Base-by-base conservation (phyloP, 805 yeast species). In the Zygosaccharomyces bisporus region DNA sequence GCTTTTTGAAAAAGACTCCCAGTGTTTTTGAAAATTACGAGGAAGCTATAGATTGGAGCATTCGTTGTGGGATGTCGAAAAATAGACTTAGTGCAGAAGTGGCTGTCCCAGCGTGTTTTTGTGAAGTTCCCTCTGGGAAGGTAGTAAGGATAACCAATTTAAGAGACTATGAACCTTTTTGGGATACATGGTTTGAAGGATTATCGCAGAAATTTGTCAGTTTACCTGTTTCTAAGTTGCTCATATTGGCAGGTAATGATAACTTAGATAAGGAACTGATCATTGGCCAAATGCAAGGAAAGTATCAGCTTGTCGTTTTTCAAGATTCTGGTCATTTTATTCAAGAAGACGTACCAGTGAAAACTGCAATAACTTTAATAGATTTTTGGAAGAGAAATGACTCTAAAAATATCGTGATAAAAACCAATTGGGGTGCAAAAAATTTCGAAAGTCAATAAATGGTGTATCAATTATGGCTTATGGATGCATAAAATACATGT, bases 211-310 rank as follows among this genome's bases (percentile, higher is more conserved):
- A 58, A 19, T 80, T 80, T 57, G 70, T 81, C 4, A 37, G 58
- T 5, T 66, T 75, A 1, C 72, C 76, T 0, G 68, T 81, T 0
- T 80, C 90, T 0, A 85, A 88, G 56, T 55, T 93, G 42, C 72
- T 93, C 32, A 73, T 93, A 1, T 66, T 95, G 12, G 95, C 98
- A 0, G 95, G 95, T 3, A 84, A 90, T 41, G 97, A 93, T 53
- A 80, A 85, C 16, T 71, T 95, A 23, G 99, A 93, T 65, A 88
- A 83, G 51, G 77, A 77, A 30, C 70, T 93, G 38, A 88, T 90
- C 64, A 81, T 93, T 41, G 99, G 97, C 0, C 99, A 95, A 65
- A 93, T 93, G 99, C 98, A 90, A 66, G 99, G 99, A 1, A 83
- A 81, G 61, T 93, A 84, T 63, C 99, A 95, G 66, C 73, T 93